Evolutionary conservation across 139 green algal species (phyloP).

Genomic region (Chlorella sp.): DNA sequence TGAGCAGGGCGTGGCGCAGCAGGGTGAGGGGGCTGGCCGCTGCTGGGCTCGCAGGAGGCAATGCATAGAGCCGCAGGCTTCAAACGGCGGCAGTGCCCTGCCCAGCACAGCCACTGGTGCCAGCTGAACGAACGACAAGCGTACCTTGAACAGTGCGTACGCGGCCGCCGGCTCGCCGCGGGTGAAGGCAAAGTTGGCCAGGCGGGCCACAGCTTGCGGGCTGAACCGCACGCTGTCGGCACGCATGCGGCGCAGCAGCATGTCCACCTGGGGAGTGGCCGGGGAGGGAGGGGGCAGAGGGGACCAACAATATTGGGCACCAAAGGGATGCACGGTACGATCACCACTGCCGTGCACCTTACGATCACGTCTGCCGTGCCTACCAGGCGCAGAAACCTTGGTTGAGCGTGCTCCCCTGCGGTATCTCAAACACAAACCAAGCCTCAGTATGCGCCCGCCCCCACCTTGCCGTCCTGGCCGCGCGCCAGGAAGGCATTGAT

Average conservation of each 20-base stretch:
- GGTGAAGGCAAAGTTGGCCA: conserved; percentile 23
- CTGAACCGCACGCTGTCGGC: conserved; percentile 28
- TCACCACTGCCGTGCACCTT: no score
- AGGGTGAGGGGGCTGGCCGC: not conserved
- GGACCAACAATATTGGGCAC: no score
- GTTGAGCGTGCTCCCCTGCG: no score
- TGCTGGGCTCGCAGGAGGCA: no score
- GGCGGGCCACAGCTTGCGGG: conserved; percentile 22
- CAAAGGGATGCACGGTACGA: no score
- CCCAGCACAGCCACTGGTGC: not conserved
- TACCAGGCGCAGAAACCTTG: no score
- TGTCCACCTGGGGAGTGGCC: not conserved
- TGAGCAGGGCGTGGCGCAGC: no score
- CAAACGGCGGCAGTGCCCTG: no score
- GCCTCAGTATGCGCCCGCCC: no score
- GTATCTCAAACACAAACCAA: no score
- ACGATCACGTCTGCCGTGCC: no score
- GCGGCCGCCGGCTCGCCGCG: conserved; percentile 18
- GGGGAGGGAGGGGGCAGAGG: not conserved
- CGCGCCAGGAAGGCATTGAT: conserved; percentile 31
- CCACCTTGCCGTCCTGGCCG: conserved; percentile 12
- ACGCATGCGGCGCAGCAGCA: conserved; percentile 24
- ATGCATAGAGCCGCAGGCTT: no score
- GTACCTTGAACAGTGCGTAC: conserved; percentile 31
- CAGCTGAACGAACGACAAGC: not conserved